These are phyloP conservation scores for Euclidium syriacum DNA, from an alignment of 345 rosid species.

Conservation along the genomic window DNA sequence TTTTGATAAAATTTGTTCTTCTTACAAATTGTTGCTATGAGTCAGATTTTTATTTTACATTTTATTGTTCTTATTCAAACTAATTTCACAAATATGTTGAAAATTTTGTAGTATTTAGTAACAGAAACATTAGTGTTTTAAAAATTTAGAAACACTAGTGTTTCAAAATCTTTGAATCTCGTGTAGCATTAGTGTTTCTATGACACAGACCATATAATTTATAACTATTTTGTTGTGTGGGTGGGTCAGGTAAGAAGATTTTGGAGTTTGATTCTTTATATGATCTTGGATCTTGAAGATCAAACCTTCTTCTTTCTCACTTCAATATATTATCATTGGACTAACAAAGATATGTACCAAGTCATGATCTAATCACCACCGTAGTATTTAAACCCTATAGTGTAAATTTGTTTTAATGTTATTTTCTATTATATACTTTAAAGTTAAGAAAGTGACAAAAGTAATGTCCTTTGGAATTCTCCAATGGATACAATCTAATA, in stretches of 20 bases:
- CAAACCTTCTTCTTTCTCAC: not conserved
- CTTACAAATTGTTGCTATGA: too few species aligned
- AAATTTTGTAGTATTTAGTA: too few species aligned
- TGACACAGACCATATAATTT: not conserved
- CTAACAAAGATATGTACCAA: constrained; percentile 9
- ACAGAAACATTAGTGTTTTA: too few species aligned
- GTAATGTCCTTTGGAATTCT: constrained; percentile 20
- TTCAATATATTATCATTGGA: constrained; percentile 19
- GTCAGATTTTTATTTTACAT: too few species aligned
- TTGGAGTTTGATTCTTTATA: constrained; percentile 19
- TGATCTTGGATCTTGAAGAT: constrained; percentile 20
- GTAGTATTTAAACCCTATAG: not conserved
- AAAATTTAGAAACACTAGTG: too few species aligned
- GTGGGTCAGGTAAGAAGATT: constrained; percentile 13
- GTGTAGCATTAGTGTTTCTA: not conserved
- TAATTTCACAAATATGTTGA: too few species aligned
- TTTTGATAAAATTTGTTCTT: too few species aligned
- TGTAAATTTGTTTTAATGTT: not conserved
- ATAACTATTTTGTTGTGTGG: not conserved
- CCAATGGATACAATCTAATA: constrained; percentile 14
- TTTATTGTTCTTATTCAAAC: too few species aligned
- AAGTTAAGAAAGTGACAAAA: constrained; percentile 9
- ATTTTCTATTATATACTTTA: not conserved
- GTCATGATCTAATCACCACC: constrained; percentile 18
- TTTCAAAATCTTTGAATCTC: too few species aligned